Evolutionary conservation across 2,329 filamentous ascomycete genomes (phyloP).

Genomic region (Exophiala calicioides): DNA sequence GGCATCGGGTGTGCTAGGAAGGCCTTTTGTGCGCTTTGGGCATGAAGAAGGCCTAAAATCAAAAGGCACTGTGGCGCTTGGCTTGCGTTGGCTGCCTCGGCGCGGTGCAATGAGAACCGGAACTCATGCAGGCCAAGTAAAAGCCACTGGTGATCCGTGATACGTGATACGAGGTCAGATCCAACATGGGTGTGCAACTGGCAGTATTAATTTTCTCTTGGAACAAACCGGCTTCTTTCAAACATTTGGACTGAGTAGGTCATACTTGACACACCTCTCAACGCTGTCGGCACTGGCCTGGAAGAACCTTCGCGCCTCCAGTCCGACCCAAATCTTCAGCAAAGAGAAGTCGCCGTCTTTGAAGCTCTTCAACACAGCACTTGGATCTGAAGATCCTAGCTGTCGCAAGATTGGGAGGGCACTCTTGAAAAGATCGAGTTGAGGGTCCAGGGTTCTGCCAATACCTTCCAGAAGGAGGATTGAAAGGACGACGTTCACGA

Average conservation of each 20-base stretch:
- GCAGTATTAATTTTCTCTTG: too few species aligned
- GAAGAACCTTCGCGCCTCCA: constrained; percentile 85
- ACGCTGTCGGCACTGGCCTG: constrained; percentile 89
- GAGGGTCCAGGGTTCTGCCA: constrained; percentile 79
- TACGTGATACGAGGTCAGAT: neutral
- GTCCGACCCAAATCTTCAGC: constrained; percentile 85
- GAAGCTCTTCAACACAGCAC: constrained; percentile 62
- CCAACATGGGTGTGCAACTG: too few species aligned
- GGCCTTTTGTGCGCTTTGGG: too few species aligned
- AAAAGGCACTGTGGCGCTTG: too few species aligned
- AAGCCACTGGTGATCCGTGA: too few species aligned
- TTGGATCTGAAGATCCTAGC: constrained; percentile 72
- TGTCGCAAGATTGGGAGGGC: constrained; percentile 88
- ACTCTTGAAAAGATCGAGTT: constrained; percentile 81
- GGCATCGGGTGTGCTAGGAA: too few species aligned
- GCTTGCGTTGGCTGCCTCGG: too few species aligned
- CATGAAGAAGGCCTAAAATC: too few species aligned
- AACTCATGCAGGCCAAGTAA: too few species aligned
- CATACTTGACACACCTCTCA: constrained; percentile 87
- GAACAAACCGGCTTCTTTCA: too few species aligned
- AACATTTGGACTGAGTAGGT: constrained; percentile 63
- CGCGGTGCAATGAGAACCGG: too few species aligned
- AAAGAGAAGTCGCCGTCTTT: constrained; percentile 77
- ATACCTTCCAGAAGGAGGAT: constrained; percentile 94
- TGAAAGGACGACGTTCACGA: constrained; percentile 96